These are phyloP conservation scores for Russula griseocarnosa DNA, from an alignment of 768 basidiomycete genomes.

Conservation along the genomic window DNA sequence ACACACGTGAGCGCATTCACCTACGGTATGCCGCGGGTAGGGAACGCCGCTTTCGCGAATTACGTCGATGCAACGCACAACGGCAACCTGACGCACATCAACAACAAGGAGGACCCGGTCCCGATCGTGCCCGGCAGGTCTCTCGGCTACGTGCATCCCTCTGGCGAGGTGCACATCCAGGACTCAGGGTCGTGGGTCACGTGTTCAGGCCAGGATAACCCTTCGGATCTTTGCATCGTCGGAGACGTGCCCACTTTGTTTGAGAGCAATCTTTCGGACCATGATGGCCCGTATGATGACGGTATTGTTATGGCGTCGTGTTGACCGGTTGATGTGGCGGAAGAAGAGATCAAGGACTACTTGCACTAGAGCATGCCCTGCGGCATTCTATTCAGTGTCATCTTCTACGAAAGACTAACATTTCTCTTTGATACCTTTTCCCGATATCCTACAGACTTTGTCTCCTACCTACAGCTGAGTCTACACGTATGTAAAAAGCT, in stretches of 20 bases:
- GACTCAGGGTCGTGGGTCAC: conserved; percentile 6
- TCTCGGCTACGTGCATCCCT: conserved; percentile 27
- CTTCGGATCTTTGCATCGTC: conserved; percentile 13
- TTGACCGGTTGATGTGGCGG: not conserved
- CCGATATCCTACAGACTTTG: too few species aligned
- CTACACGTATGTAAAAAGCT: too few species aligned
- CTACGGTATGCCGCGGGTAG: conserved; percentile 51
- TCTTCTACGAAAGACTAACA: too few species aligned
- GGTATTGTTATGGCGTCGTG: conserved; percentile 21
- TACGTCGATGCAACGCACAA: conserved; percentile 26
- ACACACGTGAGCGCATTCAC: conserved; percentile 43
- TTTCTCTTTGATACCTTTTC: too few species aligned
- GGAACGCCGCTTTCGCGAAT: conserved; percentile 47
- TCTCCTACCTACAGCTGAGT: too few species aligned
- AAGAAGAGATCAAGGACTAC: not conserved
- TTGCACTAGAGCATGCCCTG: too few species aligned
- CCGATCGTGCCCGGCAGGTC: conserved; percentile 24
- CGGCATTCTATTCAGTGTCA: too few species aligned
- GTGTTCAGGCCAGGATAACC: conserved; percentile 23
- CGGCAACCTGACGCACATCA: conserved; percentile 23
- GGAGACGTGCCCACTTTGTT: conserved; percentile 7
- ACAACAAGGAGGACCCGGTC: conserved; percentile 28
- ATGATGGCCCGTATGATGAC: conserved; percentile 23
- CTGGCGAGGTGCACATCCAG: conserved; percentile 28
- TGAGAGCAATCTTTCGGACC: conserved; percentile 1